Conservation (phyloP, 441 rosid genomes). For the Viola pubescens region DNA sequence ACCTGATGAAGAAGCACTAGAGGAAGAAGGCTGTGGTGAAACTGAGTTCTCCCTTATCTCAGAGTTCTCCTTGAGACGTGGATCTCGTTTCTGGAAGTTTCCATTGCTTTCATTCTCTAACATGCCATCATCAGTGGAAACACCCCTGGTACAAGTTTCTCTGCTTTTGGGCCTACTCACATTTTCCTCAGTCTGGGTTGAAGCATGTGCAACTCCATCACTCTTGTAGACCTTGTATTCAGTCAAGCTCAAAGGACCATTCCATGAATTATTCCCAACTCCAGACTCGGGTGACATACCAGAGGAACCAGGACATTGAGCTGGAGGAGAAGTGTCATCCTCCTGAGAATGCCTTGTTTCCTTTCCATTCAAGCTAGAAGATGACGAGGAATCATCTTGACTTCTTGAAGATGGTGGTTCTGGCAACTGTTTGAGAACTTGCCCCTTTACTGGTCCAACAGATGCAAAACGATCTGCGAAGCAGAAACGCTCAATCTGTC, state of each 20-base stretch:
- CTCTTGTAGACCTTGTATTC: conserved; percentile 63
- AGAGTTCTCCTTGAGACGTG: conserved; percentile 32
- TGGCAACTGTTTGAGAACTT: conserved; percentile 60
- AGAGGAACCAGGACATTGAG: conserved; percentile 46
- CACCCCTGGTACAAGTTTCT: conserved; percentile 83
- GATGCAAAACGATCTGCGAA: conserved; percentile 39
- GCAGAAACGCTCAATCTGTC: conserved; percentile 25
- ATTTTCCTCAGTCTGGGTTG: conserved; percentile 85
- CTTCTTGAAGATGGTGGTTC: conserved; percentile 72
- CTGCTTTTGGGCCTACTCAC: conserved; percentile 26
- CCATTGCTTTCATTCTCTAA: conserved; percentile 37
- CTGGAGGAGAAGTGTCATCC: conserved; percentile 68
- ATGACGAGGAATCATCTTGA: conserved; percentile 72
- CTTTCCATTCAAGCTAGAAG: conserved; percentile 77
- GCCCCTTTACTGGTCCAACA: conserved; percentile 25
- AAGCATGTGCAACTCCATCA: conserved; percentile 76
- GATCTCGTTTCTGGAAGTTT: conserved; percentile 26
- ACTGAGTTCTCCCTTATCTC: conserved; percentile 48
- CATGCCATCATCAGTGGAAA: conserved; percentile 68
- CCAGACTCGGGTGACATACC: conserved; percentile 61
- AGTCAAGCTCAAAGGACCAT: conserved; percentile 60
- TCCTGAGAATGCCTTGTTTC: conserved; percentile 65
- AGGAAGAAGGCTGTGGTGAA: conserved; percentile 62
- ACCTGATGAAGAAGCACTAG: conserved; percentile 59
- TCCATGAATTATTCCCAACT: conserved; percentile 57